Conservation (phyloP, 2,329 filamentous ascomycete genomes). For the Pseudocercospora cruenta region DNA sequence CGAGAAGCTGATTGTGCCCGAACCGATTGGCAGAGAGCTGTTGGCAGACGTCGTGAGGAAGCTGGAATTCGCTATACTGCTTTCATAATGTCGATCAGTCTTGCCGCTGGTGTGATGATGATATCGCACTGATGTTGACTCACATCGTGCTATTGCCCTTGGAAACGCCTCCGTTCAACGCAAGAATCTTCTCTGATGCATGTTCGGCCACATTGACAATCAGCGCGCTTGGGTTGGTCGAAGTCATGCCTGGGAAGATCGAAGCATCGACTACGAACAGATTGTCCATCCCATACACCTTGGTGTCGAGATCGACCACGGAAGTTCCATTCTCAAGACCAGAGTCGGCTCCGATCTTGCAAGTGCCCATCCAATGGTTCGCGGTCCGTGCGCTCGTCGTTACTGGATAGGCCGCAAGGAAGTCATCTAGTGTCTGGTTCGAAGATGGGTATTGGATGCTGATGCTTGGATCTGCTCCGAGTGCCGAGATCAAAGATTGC, state of each 20-base stretch:
- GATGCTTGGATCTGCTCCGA: slow-evolving; percentile 59
- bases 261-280: slow-evolving; percentile 69
- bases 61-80: slow-evolving; percentile 4
- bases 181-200: slow-evolving; percentile 58
- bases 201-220: slow-evolving; percentile 68
- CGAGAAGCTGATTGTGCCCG: background rate
- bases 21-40: background rate
- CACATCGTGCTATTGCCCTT: slow-evolving; percentile 10
- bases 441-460: slow-evolving; percentile 60
- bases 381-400: slow-evolving; percentile 45
- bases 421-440: slow-evolving; percentile 58
- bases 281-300: slow-evolving; percentile 66
- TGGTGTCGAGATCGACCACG: slow-evolving; percentile 55
- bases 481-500: slow-evolving; percentile 60
- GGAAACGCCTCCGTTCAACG: slow-evolving; percentile 32
- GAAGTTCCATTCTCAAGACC: slow-evolving; percentile 49
- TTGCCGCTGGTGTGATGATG: background rate
- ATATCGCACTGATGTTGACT: background rate
- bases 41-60: background rate
- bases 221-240: slow-evolving; percentile 68
- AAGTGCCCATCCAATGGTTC: slow-evolving; percentile 52
- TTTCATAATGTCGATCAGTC: slow-evolving; percentile 7
- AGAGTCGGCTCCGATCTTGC: slow-evolving; percentile 48
- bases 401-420: slow-evolving; percentile 52
- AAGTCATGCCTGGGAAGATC: slow-evolving; percentile 70